phyloP scores from a whole-genome alignment of 345 rosid species.

The Salix viminalis region DNA sequence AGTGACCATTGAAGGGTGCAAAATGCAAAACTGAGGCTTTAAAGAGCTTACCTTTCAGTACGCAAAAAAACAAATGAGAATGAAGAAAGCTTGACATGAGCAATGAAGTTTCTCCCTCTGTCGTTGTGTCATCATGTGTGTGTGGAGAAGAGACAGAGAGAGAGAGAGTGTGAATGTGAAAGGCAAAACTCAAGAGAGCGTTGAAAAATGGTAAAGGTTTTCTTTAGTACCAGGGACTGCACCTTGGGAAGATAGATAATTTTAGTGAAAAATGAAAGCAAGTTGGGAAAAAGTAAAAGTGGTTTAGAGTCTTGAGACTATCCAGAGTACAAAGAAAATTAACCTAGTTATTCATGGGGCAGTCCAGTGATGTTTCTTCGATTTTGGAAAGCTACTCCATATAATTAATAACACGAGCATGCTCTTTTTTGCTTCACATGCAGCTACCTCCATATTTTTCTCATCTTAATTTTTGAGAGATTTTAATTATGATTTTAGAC shows the following conservation, averaged over 20 bases:
- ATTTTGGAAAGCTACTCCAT: too few species aligned
- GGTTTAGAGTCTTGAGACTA: not conserved
- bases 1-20: not conserved
- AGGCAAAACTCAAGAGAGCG: not conserved
- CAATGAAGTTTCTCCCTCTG: not conserved
- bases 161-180: not conserved
- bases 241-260: slow-evolving; percentile 16
- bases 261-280: not conserved
- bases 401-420: too few species aligned
- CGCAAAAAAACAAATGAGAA: not conserved
- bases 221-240: not conserved
- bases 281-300: not conserved
- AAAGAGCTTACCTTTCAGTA: slow-evolving; percentile 21
- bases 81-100: not conserved
- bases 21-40: not conserved
- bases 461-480: too few species aligned
- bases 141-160: not conserved
- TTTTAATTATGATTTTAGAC: too few species aligned
- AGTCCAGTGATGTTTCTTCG: too few species aligned
- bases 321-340: too few species aligned
- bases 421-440: too few species aligned
- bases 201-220: slow-evolving; percentile 10
- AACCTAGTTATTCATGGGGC: too few species aligned
- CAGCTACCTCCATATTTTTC: too few species aligned
- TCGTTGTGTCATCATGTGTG: not conserved